These are phyloP conservation scores for Thalassiosira hispida DNA, from an alignment of 352 stramenopile genomes.

Conservation along the genomic window DNA sequence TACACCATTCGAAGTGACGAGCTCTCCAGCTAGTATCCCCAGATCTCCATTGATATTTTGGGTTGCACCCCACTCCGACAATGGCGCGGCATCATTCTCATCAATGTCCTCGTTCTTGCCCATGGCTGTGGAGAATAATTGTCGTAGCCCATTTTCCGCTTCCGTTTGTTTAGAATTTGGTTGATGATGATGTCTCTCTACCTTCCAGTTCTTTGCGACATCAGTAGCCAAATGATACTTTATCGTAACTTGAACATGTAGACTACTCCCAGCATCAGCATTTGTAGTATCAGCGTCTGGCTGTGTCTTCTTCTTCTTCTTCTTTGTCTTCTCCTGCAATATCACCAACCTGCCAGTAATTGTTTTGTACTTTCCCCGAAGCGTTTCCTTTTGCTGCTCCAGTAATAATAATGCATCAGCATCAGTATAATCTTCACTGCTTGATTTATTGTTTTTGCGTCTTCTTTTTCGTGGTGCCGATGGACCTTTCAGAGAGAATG, in stretches of 20 bases:
- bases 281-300: slow-evolving; percentile 1
- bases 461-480: slow-evolving; percentile 24
- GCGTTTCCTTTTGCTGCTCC: slow-evolving; percentile 32
- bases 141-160: slow-evolving; percentile 40
- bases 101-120: slow-evolving; percentile 8
- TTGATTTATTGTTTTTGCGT: slow-evolving; percentile 21
- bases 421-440: neutral
- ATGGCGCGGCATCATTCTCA: slow-evolving; percentile 5
- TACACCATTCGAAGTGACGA: slow-evolving; percentile 41
- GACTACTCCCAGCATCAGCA: neutral
- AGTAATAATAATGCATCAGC: neutral
- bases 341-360: slow-evolving; percentile 49
- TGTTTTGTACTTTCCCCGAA: slow-evolving; percentile 49
- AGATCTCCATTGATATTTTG: slow-evolving; percentile 24
- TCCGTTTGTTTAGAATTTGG: slow-evolving; percentile 12
- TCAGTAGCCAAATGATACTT: slow-evolving; percentile 83
- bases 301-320: neutral
- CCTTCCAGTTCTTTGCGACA: slow-evolving; percentile 72
- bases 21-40: slow-evolving; percentile 44
- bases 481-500: slow-evolving; percentile 45
- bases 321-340: slow-evolving; percentile 42
- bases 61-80: slow-evolving; percentile 57
- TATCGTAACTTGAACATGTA: slow-evolving; percentile 72
- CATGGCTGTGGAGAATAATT: slow-evolving; percentile 41
- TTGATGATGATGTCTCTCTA: too few relatives aligned